Conservation (phyloP, 2,329 filamentous ascomycete genomes). For the Nigrospora oryzae region DNA sequence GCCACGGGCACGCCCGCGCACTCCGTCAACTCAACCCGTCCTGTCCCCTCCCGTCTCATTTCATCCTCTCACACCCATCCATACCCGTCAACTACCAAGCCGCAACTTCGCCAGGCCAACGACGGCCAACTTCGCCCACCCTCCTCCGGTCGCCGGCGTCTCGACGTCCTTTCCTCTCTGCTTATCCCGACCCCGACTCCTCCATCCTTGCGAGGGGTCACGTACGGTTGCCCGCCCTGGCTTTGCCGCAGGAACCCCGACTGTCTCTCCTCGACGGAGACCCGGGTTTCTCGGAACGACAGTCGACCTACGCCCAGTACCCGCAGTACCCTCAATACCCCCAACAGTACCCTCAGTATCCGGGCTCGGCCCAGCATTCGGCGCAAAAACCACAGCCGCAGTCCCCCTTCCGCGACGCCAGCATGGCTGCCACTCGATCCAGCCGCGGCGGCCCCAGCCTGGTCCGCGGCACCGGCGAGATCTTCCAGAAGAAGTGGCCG, state of each 20-base stretch:
- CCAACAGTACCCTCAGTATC: not conserved
- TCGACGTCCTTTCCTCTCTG: not conserved
- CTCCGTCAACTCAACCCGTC: no score
- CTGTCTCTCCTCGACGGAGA: constrained; percentile 34
- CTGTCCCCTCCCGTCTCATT: no score
- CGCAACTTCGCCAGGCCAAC: no score
- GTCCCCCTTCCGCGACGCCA: constrained; percentile 22
- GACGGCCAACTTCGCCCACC: constrained; percentile 3
- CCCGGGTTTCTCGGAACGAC: constrained; percentile 16
- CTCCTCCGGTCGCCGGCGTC: not conserved
- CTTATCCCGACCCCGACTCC: constrained; percentile 2
- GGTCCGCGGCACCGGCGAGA: constrained; percentile 52
- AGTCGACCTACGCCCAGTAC: constrained; percentile 7
- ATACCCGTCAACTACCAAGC: no score
- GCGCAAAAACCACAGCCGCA: constrained; percentile 12
- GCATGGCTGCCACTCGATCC: constrained; percentile 23
- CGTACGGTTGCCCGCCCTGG: constrained; percentile 31
- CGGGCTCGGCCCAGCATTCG: not conserved
- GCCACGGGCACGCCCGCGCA: no score
- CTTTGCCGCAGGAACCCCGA: constrained; percentile 34
- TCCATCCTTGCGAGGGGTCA: constrained; percentile 15
- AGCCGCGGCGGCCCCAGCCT: constrained; percentile 19
- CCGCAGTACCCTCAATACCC: constrained; percentile 2
- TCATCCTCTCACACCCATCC: no score
- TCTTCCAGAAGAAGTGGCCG: constrained; percentile 79